A percentile compares a stretch with the other conserved stretches of the same genome.
Conservation (phyloP, 2,329 filamentous ascomycete species). For the Cercospora brassicicola region DNA sequence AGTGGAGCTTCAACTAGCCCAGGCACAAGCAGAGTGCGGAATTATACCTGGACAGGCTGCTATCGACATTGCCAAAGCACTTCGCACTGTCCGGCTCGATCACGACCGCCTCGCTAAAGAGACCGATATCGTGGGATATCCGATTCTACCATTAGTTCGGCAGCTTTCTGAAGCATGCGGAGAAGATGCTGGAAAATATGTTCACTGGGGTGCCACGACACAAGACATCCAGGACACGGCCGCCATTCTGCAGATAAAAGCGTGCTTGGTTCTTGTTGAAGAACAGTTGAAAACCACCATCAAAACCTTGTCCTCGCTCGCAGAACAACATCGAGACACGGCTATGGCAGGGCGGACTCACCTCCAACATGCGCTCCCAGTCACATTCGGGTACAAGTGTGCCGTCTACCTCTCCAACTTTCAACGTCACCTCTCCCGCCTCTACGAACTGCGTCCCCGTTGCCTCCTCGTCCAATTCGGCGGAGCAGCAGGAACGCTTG, state of each 20-base stretch:
- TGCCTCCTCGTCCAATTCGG: slow-evolving; percentile 36
- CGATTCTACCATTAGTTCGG: slow-evolving; percentile 35
- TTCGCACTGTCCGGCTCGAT: slow-evolving; percentile 21
- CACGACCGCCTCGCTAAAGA: slow-evolving; percentile 29
- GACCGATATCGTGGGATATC: slow-evolving; percentile 38
- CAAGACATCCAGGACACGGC: slow-evolving; percentile 38
- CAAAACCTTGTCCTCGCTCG: slow-evolving; percentile 19
- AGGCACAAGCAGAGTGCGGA: slow-evolving; percentile 26
- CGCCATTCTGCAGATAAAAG: slow-evolving; percentile 32
- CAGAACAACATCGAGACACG: slow-evolving; percentile 27
- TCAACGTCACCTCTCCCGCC: slow-evolving; percentile 33
- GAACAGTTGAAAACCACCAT: slow-evolving; percentile 19
- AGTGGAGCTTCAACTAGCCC: slow-evolving; percentile 31
- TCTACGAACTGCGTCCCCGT: slow-evolving; percentile 30
- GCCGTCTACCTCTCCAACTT: slow-evolving; percentile 36
- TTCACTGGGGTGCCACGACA: slow-evolving; percentile 39
- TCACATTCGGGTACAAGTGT: slow-evolving; percentile 39
- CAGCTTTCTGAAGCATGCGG: slow-evolving; percentile 33
- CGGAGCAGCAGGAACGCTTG: slow-evolving; percentile 38
- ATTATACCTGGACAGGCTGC: slow-evolving; percentile 33
- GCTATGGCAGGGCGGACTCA: slow-evolving; percentile 37
- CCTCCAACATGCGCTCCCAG: slow-evolving; percentile 37
- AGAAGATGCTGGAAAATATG: slow-evolving; percentile 31
- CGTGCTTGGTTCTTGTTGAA: slow-evolving; percentile 28
- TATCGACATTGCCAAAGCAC: slow-evolving; percentile 24